Percentiles rank a stretch among this genome's conserved stretches.
Evolutionary conservation across 2,329 filamentous ascomycete genomes (phyloP).

Genomic region (Curvularia sp.): DNA sequence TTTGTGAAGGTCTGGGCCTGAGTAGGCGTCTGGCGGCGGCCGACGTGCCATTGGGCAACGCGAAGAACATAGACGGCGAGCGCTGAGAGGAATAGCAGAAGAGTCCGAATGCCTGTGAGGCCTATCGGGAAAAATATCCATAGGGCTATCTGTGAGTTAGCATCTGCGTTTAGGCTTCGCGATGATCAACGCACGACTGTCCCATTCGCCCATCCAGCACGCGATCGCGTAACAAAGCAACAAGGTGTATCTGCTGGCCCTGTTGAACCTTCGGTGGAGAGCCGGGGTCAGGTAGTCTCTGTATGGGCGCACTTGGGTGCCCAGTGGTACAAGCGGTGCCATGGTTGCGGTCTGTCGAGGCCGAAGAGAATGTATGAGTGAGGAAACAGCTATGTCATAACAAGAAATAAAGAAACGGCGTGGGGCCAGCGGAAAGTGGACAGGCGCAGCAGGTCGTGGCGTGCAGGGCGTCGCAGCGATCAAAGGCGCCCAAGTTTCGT

Average conservation of each 20-base stretch:
- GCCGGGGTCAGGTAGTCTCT: conserved; percentile 91
- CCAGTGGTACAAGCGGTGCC: conserved; percentile 35
- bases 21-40: conserved; percentile 69
- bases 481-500: conserved; percentile 26
- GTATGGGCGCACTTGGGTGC: conserved; percentile 68
- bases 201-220: conserved; percentile 71
- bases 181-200: conserved; percentile 62
- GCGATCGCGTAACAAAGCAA: conserved; percentile 76
- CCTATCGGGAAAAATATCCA: conserved; percentile 90
- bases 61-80: conserved; percentile 83
- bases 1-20: conserved; percentile 68
- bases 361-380: conserved; percentile 40
- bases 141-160: conserved; percentile 63
- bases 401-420: conserved; percentile 19
- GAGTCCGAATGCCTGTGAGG: conserved; percentile 73
- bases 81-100: conserved; percentile 76
- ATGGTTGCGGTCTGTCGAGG: conserved; percentile 24
- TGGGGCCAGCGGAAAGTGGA: conserved; percentile 12
- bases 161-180: background rate
- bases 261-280: conserved; percentile 84
- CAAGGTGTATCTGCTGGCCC: conserved; percentile 73
- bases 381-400: conserved; percentile 33
- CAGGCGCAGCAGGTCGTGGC: conserved; percentile 11
- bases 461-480: conserved; percentile 9
- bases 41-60: conserved; percentile 77